phyloP scores from a whole-genome alignment of 1,139 yeast genomes.

The Taiozyma sp. region DNA sequence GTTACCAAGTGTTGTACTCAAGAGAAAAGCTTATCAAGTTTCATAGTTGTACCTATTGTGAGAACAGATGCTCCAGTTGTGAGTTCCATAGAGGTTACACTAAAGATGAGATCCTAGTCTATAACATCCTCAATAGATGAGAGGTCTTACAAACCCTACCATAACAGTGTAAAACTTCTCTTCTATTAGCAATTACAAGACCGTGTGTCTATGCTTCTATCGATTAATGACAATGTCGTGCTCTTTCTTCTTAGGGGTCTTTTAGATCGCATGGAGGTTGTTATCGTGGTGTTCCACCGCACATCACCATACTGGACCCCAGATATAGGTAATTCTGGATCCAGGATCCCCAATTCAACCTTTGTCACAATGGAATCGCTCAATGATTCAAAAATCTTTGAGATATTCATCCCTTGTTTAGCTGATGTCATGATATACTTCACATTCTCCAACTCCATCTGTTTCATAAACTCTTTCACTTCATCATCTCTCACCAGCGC shows the following conservation, averaged over 20 bases:
- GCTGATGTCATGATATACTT: constrained; percentile 41
- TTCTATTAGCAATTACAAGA: not conserved
- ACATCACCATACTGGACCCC: constrained; percentile 45
- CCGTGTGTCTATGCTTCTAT: not conserved
- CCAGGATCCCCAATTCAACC: constrained; percentile 37
- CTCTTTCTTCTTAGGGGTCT: constrained; percentile 1
- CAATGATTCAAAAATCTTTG: constrained; percentile 47
- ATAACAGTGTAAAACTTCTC: not conserved
- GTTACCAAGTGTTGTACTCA: constrained; percentile 12
- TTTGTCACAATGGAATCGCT: constrained; percentile 36
- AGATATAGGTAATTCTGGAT: constrained; percentile 36
- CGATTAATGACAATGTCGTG: constrained; percentile 3
- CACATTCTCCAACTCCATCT: constrained; percentile 16
- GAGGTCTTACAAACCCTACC: not conserved
- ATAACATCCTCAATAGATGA: constrained; percentile 1
- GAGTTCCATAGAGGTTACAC: constrained; percentile 18
- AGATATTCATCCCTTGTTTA: constrained; percentile 54
- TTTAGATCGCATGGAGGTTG: not conserved
- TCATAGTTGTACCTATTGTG: constrained; percentile 19
- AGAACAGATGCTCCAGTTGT: constrained; percentile 6
- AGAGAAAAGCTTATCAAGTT: constrained; percentile 18
- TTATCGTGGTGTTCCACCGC: constrained; percentile 28
- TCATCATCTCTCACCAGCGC: constrained; percentile 27
- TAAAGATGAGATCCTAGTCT: constrained; percentile 13
- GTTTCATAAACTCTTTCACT: constrained; percentile 25